Base-by-base conservation (phyloP, 2,329 filamentous ascomycete species). In the Sclerotinia trifoliorum region DNA sequence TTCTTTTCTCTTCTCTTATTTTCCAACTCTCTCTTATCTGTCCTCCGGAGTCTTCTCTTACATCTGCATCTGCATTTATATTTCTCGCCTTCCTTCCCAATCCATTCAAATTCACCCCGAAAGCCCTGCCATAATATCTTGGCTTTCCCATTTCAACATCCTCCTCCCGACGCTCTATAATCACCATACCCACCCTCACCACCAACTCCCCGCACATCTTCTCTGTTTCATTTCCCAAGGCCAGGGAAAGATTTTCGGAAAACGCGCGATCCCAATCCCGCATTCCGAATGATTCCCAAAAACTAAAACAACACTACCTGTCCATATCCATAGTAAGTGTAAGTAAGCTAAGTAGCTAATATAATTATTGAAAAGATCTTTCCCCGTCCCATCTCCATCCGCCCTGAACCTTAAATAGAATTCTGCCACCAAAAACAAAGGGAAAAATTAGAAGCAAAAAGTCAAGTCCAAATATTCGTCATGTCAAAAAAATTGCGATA, bases 321-420 rank as follows among this genome's bases (percentile, higher is more conserved):
- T 66, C 65, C 48, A 60, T 48, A 66, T 66, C 60, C 60, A 62
- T 51, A 51, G 29, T 24, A 51, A 56, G 54, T 49, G n/a, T 35
- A 48, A 49, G 29, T 10, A 35, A 62, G 46, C 46, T 51, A 62
- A 51, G 46, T 57, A 61, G 65, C 65, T 51, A 66, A 66, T 66
- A 66, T 66, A 52, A 61, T 60, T 66, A 66, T 61, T 61, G 51
- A 66, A 66, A 58, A 39, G 49, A 29, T 17, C 19, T 24, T 24
- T 39, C 44, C 17, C 44, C 44, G 7, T n/a, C 13, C 58, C 26
- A n/a, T 24, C 57, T 39, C 46, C 46, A 24, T 19, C 58, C 26
- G 29, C 48, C 60, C 19, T 39, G 29, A 39, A 35, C 49, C 46
- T 24, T n/a, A 51, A 57, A 51, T 32, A 49, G 7, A 62, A 57